Base-by-base conservation (phyloP, 2,329 filamentous ascomycete species). In the Gliomastix tumulicola region DNA sequence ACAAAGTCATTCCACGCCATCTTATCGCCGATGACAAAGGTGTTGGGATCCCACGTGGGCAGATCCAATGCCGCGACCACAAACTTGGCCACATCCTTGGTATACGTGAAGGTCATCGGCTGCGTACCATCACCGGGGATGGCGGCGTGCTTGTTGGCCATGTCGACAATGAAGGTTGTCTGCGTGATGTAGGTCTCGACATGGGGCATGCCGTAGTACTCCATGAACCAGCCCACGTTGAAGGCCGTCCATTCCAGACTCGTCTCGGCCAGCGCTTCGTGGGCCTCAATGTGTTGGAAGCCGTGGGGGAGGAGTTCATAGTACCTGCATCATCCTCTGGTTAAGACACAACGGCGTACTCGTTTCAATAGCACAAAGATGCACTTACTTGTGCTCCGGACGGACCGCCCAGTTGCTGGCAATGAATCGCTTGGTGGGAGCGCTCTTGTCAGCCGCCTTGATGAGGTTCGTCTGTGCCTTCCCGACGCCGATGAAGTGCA, bases 71-170 rank as follows among this genome's bases (percentile, higher is more conserved):
- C 39, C 5, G 55, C 57, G 7, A 57, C 60, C 6, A 71, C 56
- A 37, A 68, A 73, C 23, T 49, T 57, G 4, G 62, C 69, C 28
- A 76, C 52, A 44, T 76, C 71, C 5, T 50, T 50, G 2, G 62
- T 68, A 44, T 73, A 66, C 0, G 69, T 75, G 48, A 72, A 66
- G 4, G 57, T 49, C 8, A 68, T 54, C 4, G 50, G 50, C 6
- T 51, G 56, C n/a, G 66, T 54, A 0, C 73, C 73, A 17, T 62
- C 54, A 0, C 68, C 69, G 0, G 71, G 70, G 16, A 74, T 64
- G 10, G 61, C 66, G 2, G 71, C 71, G 4, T 50, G 51, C 11
- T 65, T 61, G 40, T 57, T 56, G 4, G 48, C 38, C 9, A 73
- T 58, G 44, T 74, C 66, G 16, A 74, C 41, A 4, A 63, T 57